phyloP scores from a whole-genome alignment of 2,329 filamentous ascomycete genomes.

The Diplodia sapinea region DNA sequence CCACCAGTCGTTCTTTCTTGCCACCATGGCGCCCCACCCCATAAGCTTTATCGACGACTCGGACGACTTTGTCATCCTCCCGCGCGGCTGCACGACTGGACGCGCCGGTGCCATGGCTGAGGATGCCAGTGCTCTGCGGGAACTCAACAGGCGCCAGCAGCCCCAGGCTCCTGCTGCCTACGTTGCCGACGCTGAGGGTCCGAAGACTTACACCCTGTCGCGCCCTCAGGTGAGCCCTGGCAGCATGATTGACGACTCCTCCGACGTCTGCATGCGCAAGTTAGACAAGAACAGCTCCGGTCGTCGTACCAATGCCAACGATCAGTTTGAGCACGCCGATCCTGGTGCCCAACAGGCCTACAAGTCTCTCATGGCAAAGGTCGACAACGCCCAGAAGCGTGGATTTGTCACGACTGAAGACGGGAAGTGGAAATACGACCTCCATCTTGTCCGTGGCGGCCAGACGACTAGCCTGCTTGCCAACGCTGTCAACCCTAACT shows the following conservation, averaged over 20 bases:
- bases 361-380: neutral
- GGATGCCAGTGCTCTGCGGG: neutral
- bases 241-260: neutral
- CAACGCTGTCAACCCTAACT: neutral
- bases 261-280: neutral
- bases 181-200: neutral
- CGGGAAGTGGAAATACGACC: neutral
- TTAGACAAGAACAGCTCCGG: neutral
- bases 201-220: neutral
- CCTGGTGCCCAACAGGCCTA: neutral
- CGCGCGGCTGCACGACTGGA: neutral
- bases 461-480: neutral
- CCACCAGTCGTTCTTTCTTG: neutral
- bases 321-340: neutral
- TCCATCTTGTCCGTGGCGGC: neutral
- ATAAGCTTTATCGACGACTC: constrained; percentile 2
- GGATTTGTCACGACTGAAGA: neutral
- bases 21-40: neutral
- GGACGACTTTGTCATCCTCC: neutral
- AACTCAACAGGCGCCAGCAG: neutral
- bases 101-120: neutral
- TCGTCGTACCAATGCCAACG: neutral
- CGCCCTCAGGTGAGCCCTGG: neutral
- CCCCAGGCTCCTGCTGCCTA: no score
- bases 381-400: neutral